Evolutionary conservation across 148 eudicot species (phyloP).

Genomic region (Rhododendron ferrugineum): DNA sequence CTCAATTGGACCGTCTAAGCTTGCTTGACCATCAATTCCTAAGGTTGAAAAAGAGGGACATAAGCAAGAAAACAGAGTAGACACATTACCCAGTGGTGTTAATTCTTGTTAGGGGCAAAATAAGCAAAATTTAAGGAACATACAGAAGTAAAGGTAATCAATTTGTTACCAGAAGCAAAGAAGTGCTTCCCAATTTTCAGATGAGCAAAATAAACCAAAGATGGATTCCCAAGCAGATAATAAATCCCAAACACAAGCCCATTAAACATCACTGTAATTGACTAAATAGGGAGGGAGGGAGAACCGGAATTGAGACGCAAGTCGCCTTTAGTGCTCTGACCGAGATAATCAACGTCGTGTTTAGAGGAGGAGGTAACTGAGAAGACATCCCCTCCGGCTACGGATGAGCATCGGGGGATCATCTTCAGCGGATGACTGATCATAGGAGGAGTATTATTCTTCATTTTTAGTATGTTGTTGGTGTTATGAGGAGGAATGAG

Average conservation of each 20-base stretch:
- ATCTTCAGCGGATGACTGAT: not conserved
- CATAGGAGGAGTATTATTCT: not conserved
- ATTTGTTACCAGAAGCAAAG: not conserved
- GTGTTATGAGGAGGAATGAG: not conserved
- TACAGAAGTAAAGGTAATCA: not conserved
- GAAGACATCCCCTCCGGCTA: conserved; percentile 36
- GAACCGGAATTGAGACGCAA: conserved; percentile 42
- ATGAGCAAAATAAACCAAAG: not conserved
- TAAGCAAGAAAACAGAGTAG: not conserved
- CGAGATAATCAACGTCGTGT: conserved; percentile 68
- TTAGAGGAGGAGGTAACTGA: conserved; percentile 40
- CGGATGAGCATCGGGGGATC: conserved; percentile 20
- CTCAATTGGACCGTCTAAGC: conserved; percentile 72
- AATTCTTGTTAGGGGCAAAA: not conserved
- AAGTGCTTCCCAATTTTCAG: not conserved
- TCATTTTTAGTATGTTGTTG: not conserved
- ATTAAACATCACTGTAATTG: not conserved
- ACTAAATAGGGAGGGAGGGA: not conserved
- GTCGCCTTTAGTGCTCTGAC: conserved; percentile 91
- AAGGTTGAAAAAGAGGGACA: not conserved
- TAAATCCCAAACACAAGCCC: not conserved
- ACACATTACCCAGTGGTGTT: not conserved
- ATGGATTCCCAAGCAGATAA: not conserved
- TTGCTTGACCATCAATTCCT: conserved; percentile 43
- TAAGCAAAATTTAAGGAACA: not conserved